Percentiles rank a stretch among this genome's conserved stretches.
Evolutionary conservation across 2,329 filamentous ascomycete genomes (phyloP).

Genomic region (Talaromyces sp.): DNA sequence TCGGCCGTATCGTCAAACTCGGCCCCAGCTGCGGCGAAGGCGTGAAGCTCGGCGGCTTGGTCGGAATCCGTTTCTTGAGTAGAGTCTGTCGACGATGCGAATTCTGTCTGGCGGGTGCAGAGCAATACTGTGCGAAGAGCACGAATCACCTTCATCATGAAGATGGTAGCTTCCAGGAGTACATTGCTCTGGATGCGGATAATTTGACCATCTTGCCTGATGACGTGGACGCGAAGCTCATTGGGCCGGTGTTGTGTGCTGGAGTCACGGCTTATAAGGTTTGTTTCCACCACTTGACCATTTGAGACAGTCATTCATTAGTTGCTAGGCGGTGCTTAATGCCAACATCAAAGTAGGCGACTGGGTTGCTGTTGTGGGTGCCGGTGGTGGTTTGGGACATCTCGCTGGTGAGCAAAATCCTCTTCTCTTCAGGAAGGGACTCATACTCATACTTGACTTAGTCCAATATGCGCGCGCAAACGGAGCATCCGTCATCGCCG

Average conservation of each 20-base stretch:
- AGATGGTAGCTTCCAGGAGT: constrained; percentile 49
- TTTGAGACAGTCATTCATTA: not conserved
- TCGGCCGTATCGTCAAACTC: constrained; percentile 43
- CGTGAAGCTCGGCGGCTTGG: constrained; percentile 40
- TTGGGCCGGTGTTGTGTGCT: constrained; percentile 47
- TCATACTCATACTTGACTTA: constrained; percentile 21
- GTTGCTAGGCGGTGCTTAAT: constrained; percentile 42
- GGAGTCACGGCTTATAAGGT: constrained; percentile 48
- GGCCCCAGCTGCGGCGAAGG: constrained; percentile 38
- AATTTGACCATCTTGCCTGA: constrained; percentile 46
- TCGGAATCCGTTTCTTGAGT: constrained; percentile 47
- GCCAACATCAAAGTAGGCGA: constrained; percentile 41
- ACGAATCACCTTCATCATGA: constrained; percentile 50
- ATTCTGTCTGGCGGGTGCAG: constrained; percentile 43
- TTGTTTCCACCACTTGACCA: not conserved
- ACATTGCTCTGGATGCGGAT: constrained; percentile 46
- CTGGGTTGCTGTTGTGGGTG: constrained; percentile 48
- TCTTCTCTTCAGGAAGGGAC: not conserved
- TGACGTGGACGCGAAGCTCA: constrained; percentile 43
- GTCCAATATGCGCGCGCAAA: constrained; percentile 48
- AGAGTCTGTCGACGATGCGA: constrained; percentile 46
- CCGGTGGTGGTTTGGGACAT: constrained; percentile 49
- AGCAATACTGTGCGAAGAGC: constrained; percentile 43
- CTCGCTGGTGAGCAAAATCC: constrained; percentile 37
- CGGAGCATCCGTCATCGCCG: constrained; percentile 44